These are phyloP conservation scores for Apostasia ramifera DNA, from an alignment of 106 monocot genomes.

Conservation along the genomic window DNA sequence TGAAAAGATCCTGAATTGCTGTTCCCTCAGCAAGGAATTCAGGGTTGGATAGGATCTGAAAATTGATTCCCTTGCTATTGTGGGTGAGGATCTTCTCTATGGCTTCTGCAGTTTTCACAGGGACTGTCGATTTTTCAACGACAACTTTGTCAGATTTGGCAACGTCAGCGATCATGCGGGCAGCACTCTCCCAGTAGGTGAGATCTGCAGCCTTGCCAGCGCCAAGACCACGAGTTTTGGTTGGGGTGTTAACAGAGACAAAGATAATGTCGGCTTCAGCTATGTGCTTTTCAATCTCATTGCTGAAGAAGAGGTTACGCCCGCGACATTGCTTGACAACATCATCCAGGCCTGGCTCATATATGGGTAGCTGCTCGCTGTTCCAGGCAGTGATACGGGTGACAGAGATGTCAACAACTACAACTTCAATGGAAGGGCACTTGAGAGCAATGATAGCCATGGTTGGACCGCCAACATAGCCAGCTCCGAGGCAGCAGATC, in stretches of 20 bases:
- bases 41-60: conserved; percentile 15
- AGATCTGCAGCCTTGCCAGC: conserved; percentile 18
- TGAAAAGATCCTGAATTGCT: conserved; percentile 12
- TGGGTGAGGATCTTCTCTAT: conserved; percentile 16
- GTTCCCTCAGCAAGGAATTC: conserved; percentile 15
- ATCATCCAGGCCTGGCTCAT: conserved; percentile 12
- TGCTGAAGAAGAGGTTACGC: conserved; percentile 19
- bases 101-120: conserved; percentile 14
- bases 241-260: conserved; percentile 17
- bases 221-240: conserved; percentile 17
- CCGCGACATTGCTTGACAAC: conserved; percentile 16
- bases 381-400: conserved; percentile 17
- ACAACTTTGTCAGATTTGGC: conserved; percentile 12
- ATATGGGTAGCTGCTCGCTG: conserved; percentile 14
- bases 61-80: conserved; percentile 18
- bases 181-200: conserved; percentile 18
- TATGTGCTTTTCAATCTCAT: conserved; percentile 11
- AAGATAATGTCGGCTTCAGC: conserved; percentile 12
- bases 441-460: conserved; percentile 17
- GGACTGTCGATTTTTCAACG: conserved; percentile 13
- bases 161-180: conserved; percentile 17
- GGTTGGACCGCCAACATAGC: conserved; percentile 12
- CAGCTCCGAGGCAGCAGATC: conserved; percentile 19
- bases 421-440: conserved; percentile 8
- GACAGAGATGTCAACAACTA: conserved; percentile 16